These are phyloP conservation scores for Trypethelium eluteriae DNA, from an alignment of 495 filamentous ascomycete genomes.

Conservation along the genomic window DNA sequence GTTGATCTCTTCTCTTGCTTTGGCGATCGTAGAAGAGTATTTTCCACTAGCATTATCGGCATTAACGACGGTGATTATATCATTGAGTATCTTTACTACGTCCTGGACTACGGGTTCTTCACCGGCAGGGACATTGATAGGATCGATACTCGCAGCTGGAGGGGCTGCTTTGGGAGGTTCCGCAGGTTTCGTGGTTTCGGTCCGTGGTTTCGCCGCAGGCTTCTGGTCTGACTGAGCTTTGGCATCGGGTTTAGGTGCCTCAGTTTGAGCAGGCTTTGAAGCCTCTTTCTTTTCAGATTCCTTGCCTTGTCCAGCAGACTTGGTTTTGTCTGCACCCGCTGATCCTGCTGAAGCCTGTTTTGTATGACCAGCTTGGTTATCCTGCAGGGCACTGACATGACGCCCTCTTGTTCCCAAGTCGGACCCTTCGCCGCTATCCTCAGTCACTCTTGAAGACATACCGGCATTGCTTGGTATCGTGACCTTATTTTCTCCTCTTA, in stretches of 20 bases:
- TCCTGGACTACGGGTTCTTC: slow-evolving; percentile 85
- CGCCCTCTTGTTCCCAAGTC: slow-evolving; percentile 29
- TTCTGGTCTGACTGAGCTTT: slow-evolving; percentile 20
- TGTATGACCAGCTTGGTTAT: slow-evolving; percentile 15
- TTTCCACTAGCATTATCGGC: slow-evolving; percentile 64
- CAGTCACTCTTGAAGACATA: slow-evolving; percentile 69
- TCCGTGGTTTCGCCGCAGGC: slow-evolving; percentile 8
- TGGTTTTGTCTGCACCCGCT: slow-evolving; percentile 31
- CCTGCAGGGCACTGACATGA: slow-evolving; percentile 34
- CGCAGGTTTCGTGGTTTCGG: slow-evolving; percentile 3
- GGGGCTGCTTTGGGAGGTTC: slow-evolving; percentile 27
- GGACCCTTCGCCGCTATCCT: slow-evolving; percentile 37
- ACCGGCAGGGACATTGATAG: slow-evolving; percentile 61
- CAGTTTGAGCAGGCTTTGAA: slow-evolving; percentile 31
- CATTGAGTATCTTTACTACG: slow-evolving; percentile 89
- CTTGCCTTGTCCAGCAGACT: slow-evolving; percentile 38
- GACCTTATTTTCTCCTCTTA: slow-evolving; percentile 54
- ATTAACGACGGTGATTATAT: slow-evolving; percentile 87
- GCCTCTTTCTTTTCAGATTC: slow-evolving; percentile 30
- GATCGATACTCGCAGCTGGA: slow-evolving; percentile 61
- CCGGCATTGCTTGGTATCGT: slow-evolving; percentile 81
- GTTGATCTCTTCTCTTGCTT: slow-evolving; percentile 76
- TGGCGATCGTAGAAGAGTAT: slow-evolving; percentile 64
- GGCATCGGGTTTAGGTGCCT: slow-evolving; percentile 32
- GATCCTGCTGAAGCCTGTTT: slow-evolving; percentile 13